A percentile compares a stretch with the other conserved stretches of the same genome.
phyloP scores from a whole-genome alignment of 768 basidiomycete genomes.

The Tulasnella calospora region DNA sequence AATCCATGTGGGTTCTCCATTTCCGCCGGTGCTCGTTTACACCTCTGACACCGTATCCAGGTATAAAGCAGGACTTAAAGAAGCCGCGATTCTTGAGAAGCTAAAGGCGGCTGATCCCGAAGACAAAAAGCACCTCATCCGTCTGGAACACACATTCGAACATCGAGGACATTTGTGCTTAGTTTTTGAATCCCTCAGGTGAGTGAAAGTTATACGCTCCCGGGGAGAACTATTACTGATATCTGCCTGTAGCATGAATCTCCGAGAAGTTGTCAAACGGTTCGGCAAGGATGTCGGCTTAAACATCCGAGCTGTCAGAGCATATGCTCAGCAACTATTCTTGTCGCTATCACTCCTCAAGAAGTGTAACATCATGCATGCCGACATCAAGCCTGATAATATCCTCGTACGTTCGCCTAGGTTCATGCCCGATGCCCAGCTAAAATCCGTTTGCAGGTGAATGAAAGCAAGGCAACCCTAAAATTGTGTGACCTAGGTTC shows the following conservation, averaged over 20 bases:
- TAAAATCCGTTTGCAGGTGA: conserved; percentile 56
- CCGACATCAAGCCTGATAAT: conserved; percentile 98
- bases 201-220: conserved; percentile 29
- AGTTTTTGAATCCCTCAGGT: conserved; percentile 94
- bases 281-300: conserved; percentile 98
- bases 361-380: conserved; percentile 93
- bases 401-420: conserved; percentile 62
- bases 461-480: conserved; percentile 85
- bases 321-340: conserved; percentile 97
- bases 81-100: conserved; percentile 82
- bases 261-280: conserved; percentile 94
- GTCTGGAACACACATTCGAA: conserved; percentile 92
- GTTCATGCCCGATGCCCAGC: background rate
- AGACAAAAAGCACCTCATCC: conserved; percentile 92
- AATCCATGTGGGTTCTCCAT: conserved; percentile 72
- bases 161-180: conserved; percentile 95
- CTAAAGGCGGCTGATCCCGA: conserved; percentile 86
- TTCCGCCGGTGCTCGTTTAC: background rate
- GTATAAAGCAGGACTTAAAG: conserved; percentile 93
- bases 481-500: conserved; percentile 98
- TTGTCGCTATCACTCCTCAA: conserved; percentile 75
- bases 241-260: conserved; percentile 70
- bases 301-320: conserved; percentile 93
- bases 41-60: conserved; percentile 40
- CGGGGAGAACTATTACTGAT: background rate